Base-by-base conservation (phyloP, 495 filamentous ascomycete genomes). In the Xanthoparmelia taractica region DNA sequence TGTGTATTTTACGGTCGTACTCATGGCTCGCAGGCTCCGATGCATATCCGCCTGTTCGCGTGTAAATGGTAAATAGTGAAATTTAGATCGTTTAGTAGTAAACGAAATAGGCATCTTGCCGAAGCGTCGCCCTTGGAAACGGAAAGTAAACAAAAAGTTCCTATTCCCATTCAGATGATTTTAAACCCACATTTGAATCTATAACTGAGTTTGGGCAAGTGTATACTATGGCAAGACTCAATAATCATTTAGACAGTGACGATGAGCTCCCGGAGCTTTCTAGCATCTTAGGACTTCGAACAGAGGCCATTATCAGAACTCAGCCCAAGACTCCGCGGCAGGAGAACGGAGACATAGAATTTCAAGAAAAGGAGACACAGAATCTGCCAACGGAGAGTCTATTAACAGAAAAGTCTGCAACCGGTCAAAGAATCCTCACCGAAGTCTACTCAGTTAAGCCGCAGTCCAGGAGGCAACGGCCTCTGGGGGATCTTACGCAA, bases 201-300 rank as follows among this genome's bases (percentile, higher is more conserved):
- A 5, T 52, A 18, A 6, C 4, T 29, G 48, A 17, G 25, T 48
- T 12, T 20, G 18, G 20, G n/a, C 43, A 45, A 25, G 40, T 6
- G 23, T 43, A 11, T 6, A 31, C 8, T 8, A 68, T 68, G 66
- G 66, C 63, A 1, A 60, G 36, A 66, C 33, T 68, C 0, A 65
- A 68, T 31, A 17, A 47, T n/a, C 25, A 12, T n/a, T 34, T 34
- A 40, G 63, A 66, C 52, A 68, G 61, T 50, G 68, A 70, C 29
- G 66, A 70, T 34, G 68, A 70, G 34, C 43, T 70, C 25, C 68
- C 68, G 15, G 63, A 66, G 20, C 50, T 70, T 6, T 63, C 60
- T 15, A 54, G 41, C n/a, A 23, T 68, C 12, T 38, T 70, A 29
- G 45, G 41, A 3, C 27, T 20, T 29, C 33, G 29, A 20, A 63